Percentiles rank a stretch among this genome's conserved stretches.
phyloP scores from a whole-genome alignment of 1,139 yeast genomes.

The Keqinozyma sinolaborantium region DNA sequence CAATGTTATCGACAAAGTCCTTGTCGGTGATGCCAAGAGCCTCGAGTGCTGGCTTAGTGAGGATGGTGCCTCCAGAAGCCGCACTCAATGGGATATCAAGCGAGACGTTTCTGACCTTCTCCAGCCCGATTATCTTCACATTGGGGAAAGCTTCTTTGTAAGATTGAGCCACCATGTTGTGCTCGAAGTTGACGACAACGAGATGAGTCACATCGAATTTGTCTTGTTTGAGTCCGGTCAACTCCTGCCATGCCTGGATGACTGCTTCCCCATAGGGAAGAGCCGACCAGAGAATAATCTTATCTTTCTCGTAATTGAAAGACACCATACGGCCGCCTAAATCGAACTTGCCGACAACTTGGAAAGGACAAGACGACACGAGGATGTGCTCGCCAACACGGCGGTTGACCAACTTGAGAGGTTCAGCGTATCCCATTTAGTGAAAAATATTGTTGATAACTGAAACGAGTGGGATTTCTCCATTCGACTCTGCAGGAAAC shows the following conservation, averaged over 20 bases:
- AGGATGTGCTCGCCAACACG: background rate
- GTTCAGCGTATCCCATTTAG: background rate
- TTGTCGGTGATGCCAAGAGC: conserved; percentile 16
- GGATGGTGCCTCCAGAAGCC: conserved; percentile 3
- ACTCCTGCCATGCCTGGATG: conserved; percentile 11
- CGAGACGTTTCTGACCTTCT: conserved; percentile 3
- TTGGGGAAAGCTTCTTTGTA: conserved; percentile 6
- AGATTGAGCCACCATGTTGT: conserved; percentile 31
- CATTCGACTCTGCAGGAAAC: too few species aligned
- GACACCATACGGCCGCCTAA: conserved; percentile 1
- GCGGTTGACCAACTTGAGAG: background rate
- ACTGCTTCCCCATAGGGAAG: background rate
- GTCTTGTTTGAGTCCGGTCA: conserved; percentile 24
- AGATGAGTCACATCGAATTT: conserved; percentile 31
- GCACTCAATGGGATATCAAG: conserved; percentile 4
- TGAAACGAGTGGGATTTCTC: too few species aligned
- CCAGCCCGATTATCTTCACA: conserved; percentile 6
- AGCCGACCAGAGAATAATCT: background rate
- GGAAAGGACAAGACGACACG: conserved; percentile 1
- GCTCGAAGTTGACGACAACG: conserved; percentile 51
- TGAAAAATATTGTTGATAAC: too few species aligned
- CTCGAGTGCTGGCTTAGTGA: conserved; percentile 2
- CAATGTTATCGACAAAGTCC: conserved; percentile 26
- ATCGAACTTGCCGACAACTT: background rate
- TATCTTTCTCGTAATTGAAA: background rate